These are phyloP conservation scores for Neonectria magnoliae DNA, from an alignment of 2,329 filamentous ascomycete genomes.

Conservation along the genomic window DNA sequence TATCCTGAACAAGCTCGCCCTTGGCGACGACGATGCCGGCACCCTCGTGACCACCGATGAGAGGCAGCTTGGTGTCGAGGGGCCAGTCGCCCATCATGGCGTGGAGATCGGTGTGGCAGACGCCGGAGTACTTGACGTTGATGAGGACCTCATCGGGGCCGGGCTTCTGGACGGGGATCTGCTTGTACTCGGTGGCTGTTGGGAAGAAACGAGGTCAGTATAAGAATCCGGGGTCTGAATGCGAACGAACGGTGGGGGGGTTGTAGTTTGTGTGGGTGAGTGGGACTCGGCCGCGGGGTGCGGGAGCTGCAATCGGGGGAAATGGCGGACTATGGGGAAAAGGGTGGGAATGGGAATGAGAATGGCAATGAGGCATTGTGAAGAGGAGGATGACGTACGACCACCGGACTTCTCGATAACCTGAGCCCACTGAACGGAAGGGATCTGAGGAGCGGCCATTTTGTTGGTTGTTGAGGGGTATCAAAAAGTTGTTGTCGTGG, in stretches of 20 bases:
- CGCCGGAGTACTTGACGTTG: slow-evolving; percentile 90
- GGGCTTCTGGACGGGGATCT: slow-evolving; percentile 83
- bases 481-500: slow-evolving; percentile 37
- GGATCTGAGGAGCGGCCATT: slow-evolving; percentile 63
- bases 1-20: slow-evolving; percentile 79
- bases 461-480: slow-evolving; percentile 33
- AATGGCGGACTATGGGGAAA: slow-evolving; percentile 11
- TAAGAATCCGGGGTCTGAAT: slow-evolving; percentile 16
- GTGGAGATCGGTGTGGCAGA: slow-evolving; percentile 86
- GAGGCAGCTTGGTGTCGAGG: slow-evolving; percentile 80
- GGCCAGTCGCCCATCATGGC: slow-evolving; percentile 94
- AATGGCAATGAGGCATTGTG: slow-evolving; percentile 2
- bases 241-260: slow-evolving; percentile 30
- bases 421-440: slow-evolving; percentile 89
- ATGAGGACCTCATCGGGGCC: slow-evolving; percentile 91
- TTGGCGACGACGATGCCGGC: slow-evolving; percentile 85
- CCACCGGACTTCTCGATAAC: slow-evolving; percentile 85
- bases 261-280: slow-evolving; percentile 19
- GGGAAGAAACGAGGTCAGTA: slow-evolving; percentile 28
- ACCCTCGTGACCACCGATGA: slow-evolving; percentile 84
- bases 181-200: slow-evolving; percentile 74
- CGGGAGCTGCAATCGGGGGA: slow-evolving; percentile 5
- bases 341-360: not conserved
- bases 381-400: slow-evolving; percentile 56
- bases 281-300: slow-evolving; percentile 30